phyloP scores from a whole-genome alignment of 768 basidiomycete species.

The Boletus eberwhitei region DNA sequence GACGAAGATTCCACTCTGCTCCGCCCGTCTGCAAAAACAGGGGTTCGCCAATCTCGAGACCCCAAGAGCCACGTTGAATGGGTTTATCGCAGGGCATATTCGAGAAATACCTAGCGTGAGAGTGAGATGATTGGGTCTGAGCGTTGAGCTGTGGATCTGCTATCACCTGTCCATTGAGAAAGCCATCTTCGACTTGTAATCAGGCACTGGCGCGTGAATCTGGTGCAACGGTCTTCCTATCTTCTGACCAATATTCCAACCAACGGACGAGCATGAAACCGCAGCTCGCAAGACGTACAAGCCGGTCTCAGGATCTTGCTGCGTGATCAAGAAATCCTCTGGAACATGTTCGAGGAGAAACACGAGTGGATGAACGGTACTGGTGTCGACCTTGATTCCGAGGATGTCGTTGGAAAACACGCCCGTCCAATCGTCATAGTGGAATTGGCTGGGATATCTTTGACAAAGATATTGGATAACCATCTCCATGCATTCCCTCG shows the following conservation, averaged over 20 bases:
- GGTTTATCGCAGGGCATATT: slow-evolving; percentile 46
- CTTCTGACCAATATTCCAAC: slow-evolving; percentile 48
- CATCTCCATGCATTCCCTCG: slow-evolving; percentile 52
- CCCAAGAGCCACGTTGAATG: slow-evolving; percentile 53
- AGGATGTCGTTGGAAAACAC: slow-evolving; percentile 45
- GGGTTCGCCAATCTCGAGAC: slow-evolving; percentile 47
- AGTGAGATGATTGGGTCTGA: background rate
- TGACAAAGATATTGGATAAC: slow-evolving; percentile 53
- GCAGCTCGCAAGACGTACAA: slow-evolving; percentile 45
- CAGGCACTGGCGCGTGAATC: slow-evolving; percentile 47
- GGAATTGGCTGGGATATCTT: slow-evolving; percentile 55
- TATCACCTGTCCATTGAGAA: slow-evolving; percentile 47
- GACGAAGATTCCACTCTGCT: slow-evolving; percentile 34
- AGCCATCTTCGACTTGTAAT: slow-evolving; percentile 47
- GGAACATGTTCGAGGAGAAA: slow-evolving; percentile 51
- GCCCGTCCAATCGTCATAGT: slow-evolving; percentile 32
- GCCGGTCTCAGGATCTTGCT: slow-evolving; percentile 40
- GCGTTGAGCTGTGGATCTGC: background rate
- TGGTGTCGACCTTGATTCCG: slow-evolving; percentile 28
- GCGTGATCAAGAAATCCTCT: slow-evolving; percentile 48
- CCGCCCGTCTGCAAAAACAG: slow-evolving; percentile 43
- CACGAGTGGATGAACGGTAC: slow-evolving; percentile 33
- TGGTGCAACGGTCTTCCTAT: slow-evolving; percentile 45
- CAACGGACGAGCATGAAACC: slow-evolving; percentile 45
- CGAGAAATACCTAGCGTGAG: slow-evolving; percentile 40